phyloP scores from a whole-genome alignment of 2,329 filamentous ascomycete species.

The Alternaria alternata region DNA sequence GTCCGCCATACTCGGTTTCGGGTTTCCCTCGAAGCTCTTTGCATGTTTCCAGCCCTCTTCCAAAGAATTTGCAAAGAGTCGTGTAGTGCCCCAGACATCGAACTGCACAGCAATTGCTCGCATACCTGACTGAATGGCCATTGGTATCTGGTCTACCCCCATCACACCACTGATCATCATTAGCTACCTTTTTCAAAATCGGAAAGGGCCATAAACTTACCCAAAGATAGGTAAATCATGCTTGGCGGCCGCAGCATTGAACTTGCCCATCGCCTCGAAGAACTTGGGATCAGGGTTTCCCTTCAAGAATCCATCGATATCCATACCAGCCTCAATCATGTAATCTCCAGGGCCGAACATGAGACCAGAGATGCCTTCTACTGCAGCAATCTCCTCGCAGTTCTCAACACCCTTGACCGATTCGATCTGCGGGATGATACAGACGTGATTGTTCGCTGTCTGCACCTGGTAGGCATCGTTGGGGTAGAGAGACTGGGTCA shows the following conservation, averaged over 20 bases:
- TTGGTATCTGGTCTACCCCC: conserved; percentile 27
- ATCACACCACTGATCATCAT: conserved; percentile 26
- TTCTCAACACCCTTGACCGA: conserved; percentile 37
- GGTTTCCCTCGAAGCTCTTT: conserved; percentile 25
- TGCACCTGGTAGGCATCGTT: conserved; percentile 35
- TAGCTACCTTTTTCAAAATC: neutral
- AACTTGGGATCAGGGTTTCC: conserved; percentile 30
- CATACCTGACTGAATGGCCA: conserved; percentile 31
- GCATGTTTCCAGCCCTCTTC: conserved; percentile 25
- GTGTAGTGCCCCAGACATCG: conserved; percentile 35
- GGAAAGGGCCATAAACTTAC: conserved; percentile 14
- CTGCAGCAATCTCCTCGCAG: conserved; percentile 37
- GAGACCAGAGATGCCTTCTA: conserved; percentile 32
- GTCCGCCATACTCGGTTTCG: conserved; percentile 15
- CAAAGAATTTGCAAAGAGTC: conserved; percentile 26
- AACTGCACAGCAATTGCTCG: conserved; percentile 34
- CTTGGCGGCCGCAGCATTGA: conserved; percentile 31
- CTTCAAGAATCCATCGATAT: conserved; percentile 18
- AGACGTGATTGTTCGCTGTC: conserved; percentile 37
- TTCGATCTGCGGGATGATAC: conserved; percentile 39
- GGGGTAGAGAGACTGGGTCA: conserved; percentile 29
- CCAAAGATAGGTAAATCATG: conserved; percentile 34
- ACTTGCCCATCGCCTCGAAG: conserved; percentile 28
- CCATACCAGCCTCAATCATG: conserved; percentile 36
- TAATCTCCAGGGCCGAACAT: conserved; percentile 40